A percentile compares a stretch with the other conserved stretches of the same genome.
Conservation (phyloP, 257 asterid genomes). For the Paraleonurus japonicus region DNA sequence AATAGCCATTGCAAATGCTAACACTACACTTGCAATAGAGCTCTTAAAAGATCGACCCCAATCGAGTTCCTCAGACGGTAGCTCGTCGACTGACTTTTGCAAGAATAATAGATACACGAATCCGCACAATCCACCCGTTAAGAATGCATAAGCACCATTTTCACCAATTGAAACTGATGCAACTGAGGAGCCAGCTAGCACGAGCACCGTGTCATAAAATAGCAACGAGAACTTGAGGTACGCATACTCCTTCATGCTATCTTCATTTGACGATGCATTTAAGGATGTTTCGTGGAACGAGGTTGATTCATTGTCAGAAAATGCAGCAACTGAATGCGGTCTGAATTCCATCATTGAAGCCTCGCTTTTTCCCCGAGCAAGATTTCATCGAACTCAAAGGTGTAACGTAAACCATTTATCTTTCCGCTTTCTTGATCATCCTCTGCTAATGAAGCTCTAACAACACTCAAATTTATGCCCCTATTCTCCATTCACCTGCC, state of each 20-base stretch:
- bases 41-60: slow-evolving; percentile 38
- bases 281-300: slow-evolving; percentile 16
- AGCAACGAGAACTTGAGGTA: slow-evolving; percentile 68
- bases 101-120: slow-evolving; percentile 58
- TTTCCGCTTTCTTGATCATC: slow-evolving; percentile 27
- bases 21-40: slow-evolving; percentile 33
- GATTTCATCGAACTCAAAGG: slow-evolving; percentile 53
- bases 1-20: slow-evolving; percentile 46
- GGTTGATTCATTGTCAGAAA: slow-evolving; percentile 41
- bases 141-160: slow-evolving; percentile 52
- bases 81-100: slow-evolving; percentile 74
- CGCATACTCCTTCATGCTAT: slow-evolving; percentile 80
- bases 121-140: slow-evolving; percentile 70
- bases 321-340: slow-evolving; percentile 47
- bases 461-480: slow-evolving; percentile 50
- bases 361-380: slow-evolving; percentile 73
- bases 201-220: slow-evolving; percentile 57
- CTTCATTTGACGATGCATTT: slow-evolving; percentile 42
- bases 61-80: slow-evolving; percentile 43
- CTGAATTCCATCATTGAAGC: slow-evolving; percentile 70
- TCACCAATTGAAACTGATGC: slow-evolving; percentile 45
- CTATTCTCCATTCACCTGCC: slow-evolving; percentile 84
- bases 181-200: slow-evolving; percentile 54
- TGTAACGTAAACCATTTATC: slow-evolving; percentile 40
- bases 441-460: slow-evolving; percentile 32